Base-by-base conservation (phyloP, 2,329 filamentous ascomycete species). In the Chrysoporthe cubensis region DNA sequence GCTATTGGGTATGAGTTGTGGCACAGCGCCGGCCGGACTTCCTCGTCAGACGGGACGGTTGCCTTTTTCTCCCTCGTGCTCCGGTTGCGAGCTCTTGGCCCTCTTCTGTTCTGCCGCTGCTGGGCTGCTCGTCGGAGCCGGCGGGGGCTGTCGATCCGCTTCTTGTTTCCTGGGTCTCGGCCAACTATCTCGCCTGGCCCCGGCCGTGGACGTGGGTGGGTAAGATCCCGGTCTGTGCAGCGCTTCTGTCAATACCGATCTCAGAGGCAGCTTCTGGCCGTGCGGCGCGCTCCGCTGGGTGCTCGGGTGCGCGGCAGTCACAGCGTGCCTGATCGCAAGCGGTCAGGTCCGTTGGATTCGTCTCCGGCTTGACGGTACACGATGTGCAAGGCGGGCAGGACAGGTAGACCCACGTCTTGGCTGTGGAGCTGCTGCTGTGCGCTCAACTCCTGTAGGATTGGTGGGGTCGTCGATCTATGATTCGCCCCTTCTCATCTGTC, bases 401-500 rank as follows among this genome's bases (percentile, higher is more conserved):
- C 34, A 8, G 54, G 34, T 40, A 8, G 54, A 18, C n/a, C 32
- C 54, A 40, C 54, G 34, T 9, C 26, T 26, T 57, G 57, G 40
- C n/a, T 43, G 21, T 44, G 21, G 59, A 54, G 59, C 59, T 43
- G 48, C 50, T 54, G 50, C 21, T 21, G 48, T 46, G 21, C 34
- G 4, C 42, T 43, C 50, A 64, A 59, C 13, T 42, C 40, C 26
- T 34, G 13, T 57, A 34, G 48, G 32, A 58, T 58, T 46, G 50
- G 65, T n/a, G 44, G 40, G 50, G 48, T n/a, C 62, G 59, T 66
- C 43, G 61, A 64, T 66, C 61, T 63, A 54, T 37, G 59, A 40
- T 60, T 54, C 61, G 61, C 60, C 60, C 62, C 61, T 66, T 60
- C 32, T 32, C 46, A n/a, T 52, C 59, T 56, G 60, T 64, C 64